Evolutionary conservation across 1,139 yeast species (phyloP), one percentile per base, ranked within the genome.

Genomic region (Lodderomyces theae): DNA sequence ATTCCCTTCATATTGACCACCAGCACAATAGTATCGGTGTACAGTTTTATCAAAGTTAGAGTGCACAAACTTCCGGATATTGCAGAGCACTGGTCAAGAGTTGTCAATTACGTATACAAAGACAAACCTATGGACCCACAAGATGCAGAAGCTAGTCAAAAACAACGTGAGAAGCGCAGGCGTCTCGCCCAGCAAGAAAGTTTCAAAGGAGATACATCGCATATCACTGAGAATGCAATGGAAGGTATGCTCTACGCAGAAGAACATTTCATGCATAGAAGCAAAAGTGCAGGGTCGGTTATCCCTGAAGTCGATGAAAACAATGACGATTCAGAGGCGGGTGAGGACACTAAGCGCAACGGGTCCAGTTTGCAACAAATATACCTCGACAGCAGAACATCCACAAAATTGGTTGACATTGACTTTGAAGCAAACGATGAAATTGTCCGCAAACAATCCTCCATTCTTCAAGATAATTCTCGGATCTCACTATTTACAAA

Each of bases 1-100:
- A 61, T 80, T 21, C 84, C 86, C 0, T 42, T 77, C 8, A 68
- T 78, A 5, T 50, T 79, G n/a, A 54, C 64, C 8, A 66, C 72
- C 1, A 70, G 77, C 41, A 47, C 68, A 1, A 35, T 57, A 17
- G 69, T 66, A 11, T 66, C 74, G 2, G 43, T 62, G 2, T 69
- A 65, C 50, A 68, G 74, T 48, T 53, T 59, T 51, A 40, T 67
- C 39, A 70, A 70, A 42, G 55, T 67, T 26, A 47, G 55, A 42
- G 25, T 66, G 3, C 45, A 63, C 12, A 41, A 41, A 7, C 39
- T 54, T 2, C 69, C 70, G 0, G 42, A 54, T 8, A 49, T 62
- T 15, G 46, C 44, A 1, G 43, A 50, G 2, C 76, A 67, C 46
- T 71, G 77, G 77, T 26, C 37, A 4, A 51, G 61, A 39, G 72